These are phyloP conservation scores for Gossypium herbaceum DNA, from an alignment of 345 rosid species.

Conservation along the genomic window DNA sequence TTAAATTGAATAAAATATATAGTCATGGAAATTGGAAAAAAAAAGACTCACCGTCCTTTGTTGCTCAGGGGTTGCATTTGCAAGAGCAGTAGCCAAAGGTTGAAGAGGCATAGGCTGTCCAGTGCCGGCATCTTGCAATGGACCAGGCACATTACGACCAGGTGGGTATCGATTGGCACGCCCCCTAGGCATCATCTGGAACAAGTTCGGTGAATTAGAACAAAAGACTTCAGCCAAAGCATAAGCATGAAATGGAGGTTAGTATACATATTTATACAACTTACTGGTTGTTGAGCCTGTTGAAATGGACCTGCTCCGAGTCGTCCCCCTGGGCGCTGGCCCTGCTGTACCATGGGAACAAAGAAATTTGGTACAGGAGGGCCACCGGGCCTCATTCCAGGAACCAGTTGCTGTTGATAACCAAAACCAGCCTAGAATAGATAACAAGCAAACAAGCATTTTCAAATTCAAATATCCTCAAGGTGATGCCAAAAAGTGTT, in stretches of 20 bases:
- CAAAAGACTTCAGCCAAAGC: neutral
- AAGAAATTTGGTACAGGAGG: constrained; percentile 64
- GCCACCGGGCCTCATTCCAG: constrained; percentile 76
- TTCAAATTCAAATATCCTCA: constrained; percentile 12
- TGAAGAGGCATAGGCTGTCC: constrained; percentile 54
- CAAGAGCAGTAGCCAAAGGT: constrained; percentile 67
- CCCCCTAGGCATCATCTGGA: constrained; percentile 65
- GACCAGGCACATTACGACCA: constrained; percentile 54
- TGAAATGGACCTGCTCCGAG: constrained; percentile 45
- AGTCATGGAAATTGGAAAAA: neutral
- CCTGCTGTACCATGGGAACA: constrained; percentile 57
- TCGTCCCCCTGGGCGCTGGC: constrained; percentile 63
- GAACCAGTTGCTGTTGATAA: constrained; percentile 76
- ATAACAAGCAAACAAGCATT: neutral
- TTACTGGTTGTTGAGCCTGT: constrained; percentile 60
- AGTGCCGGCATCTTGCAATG: constrained; percentile 35
- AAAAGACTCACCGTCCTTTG: constrained; percentile 53
- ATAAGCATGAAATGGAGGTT: neutral
- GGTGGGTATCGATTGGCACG: constrained; percentile 58
- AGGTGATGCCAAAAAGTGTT: neutral
- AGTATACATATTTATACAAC: neutral
- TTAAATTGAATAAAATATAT: neutral
- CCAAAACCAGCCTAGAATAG: constrained; percentile 63
- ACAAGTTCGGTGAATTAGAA: neutral
- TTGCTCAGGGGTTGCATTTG: constrained; percentile 61